Conservation (phyloP, 495 filamentous ascomycete genomes). For the Annulohypoxylon maeteangense region DNA sequence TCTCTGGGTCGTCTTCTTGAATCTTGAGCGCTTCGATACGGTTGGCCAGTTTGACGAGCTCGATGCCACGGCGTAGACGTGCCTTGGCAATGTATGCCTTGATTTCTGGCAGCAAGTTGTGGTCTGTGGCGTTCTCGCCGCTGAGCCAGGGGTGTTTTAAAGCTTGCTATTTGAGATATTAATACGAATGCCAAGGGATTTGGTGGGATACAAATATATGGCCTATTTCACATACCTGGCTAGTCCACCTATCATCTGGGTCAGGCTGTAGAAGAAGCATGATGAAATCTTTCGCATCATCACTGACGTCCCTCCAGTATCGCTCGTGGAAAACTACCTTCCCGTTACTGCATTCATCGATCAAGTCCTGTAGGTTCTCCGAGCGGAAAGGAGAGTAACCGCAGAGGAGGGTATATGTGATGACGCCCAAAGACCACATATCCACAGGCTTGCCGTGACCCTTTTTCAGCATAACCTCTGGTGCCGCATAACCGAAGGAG, state of each 20-base stretch:
- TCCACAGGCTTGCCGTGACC: conserved; percentile 99
- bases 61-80: conserved; percentile 91
- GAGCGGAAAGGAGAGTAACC: conserved; percentile 98
- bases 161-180: conserved; percentile 66
- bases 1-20: conserved; percentile 87
- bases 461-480: conserved; percentile 97
- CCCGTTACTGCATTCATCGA: conserved; percentile 92
- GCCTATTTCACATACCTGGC: conserved; percentile 65
- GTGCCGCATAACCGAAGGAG: conserved; percentile 97
- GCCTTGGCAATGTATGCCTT: conserved; percentile 91
- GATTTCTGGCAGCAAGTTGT: conserved; percentile 98
- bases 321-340: conserved; percentile 96
- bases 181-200: conserved; percentile 12
- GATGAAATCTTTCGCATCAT: conserved; percentile 97
- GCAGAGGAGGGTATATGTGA: conserved; percentile 99
- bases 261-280: conserved; percentile 79
- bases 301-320: conserved; percentile 98
- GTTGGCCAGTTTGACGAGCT: conserved; percentile 95
- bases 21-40: conserved; percentile 97
- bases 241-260: conserved; percentile 80
- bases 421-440: conserved; percentile 99
- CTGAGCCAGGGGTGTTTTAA: conserved; percentile 90
- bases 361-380: conserved; percentile 91
- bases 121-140: conserved; percentile 88
- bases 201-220: background rate